phyloP scores from a whole-genome alignment of 805 yeast species.

The Candida khao-thaluensis region DNA sequence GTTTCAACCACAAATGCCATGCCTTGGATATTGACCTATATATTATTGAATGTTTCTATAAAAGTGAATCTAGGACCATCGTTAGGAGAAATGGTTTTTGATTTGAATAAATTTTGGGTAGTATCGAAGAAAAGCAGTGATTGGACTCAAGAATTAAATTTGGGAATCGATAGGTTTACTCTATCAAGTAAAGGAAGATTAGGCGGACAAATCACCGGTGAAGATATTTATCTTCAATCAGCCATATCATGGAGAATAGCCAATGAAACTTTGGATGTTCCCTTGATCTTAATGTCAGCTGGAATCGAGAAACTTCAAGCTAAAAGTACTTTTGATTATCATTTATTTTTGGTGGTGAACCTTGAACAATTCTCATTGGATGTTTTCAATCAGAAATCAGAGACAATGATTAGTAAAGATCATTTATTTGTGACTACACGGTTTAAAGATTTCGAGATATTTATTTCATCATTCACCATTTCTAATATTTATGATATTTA shows the following conservation, averaged over 20 bases:
- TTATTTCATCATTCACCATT: conserved; percentile 80
- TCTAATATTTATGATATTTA: conserved; percentile 78
- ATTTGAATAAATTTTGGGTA: conserved; percentile 63
- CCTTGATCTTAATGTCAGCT: conserved; percentile 62
- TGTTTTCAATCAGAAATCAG: conserved; percentile 67
- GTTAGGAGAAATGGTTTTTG: conserved; percentile 61
- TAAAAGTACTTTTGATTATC: conserved; percentile 79
- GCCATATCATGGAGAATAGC: conserved; percentile 67
- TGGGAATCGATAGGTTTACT: conserved; percentile 53
- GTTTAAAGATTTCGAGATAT: conserved; percentile 56
- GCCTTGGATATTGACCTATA: conserved; percentile 70
- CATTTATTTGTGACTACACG: conserved; percentile 52
- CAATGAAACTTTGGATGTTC: conserved; percentile 50
- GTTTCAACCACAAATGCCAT: conserved; percentile 63
- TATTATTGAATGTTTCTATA: conserved; percentile 51
- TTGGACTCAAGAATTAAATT: conserved; percentile 68
- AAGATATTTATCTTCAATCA: conserved; percentile 54
- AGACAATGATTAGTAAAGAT: conserved; percentile 51
- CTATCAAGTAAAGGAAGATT: conserved; percentile 73
- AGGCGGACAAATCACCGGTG: conserved; percentile 61
- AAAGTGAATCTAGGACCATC: conserved; percentile 81
- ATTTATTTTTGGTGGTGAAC: conserved; percentile 69
- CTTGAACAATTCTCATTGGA: conserved; percentile 49
- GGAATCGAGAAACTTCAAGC: conserved; percentile 55
- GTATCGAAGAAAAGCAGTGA: conserved; percentile 62